Conservation (phyloP, 352 stramenopile species). For the Phytophthora nicotianae region DNA sequence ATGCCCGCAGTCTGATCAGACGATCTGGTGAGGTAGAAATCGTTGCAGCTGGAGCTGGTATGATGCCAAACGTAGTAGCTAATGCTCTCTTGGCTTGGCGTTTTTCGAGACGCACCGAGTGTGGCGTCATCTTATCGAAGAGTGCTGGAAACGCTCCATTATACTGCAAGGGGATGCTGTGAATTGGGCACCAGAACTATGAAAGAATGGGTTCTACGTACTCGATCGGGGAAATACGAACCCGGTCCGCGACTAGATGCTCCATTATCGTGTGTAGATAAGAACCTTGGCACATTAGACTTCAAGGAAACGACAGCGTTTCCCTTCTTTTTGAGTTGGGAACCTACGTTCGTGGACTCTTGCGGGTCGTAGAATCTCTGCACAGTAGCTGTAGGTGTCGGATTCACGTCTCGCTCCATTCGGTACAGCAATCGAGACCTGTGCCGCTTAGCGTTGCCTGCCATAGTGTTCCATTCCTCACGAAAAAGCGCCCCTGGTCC, state of each 20-base stretch:
- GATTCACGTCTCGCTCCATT: conserved; percentile 59
- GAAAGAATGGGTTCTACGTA: conserved; percentile 22
- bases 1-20: background rate
- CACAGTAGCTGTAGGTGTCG: conserved; percentile 43
- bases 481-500: conserved; percentile 48
- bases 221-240: conserved; percentile 51
- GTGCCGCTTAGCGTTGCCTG: conserved; percentile 28
- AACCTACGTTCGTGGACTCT: conserved; percentile 40
- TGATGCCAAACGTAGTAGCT: conserved; percentile 35
- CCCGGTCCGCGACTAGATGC: conserved; percentile 36
- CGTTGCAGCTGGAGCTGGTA: conserved; percentile 6
- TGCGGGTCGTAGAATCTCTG: conserved; percentile 55
- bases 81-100: conserved; percentile 31
- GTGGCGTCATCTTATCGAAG: conserved; percentile 43
- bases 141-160: conserved; percentile 53
- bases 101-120: conserved; percentile 28
- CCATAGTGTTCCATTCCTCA: conserved; percentile 53
- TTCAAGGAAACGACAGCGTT: conserved; percentile 47
- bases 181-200: background rate
- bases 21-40: background rate
- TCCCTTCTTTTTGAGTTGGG: conserved; percentile 34
- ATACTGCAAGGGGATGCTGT: conserved; percentile 33
- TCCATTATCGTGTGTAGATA: conserved; percentile 10
- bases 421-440: conserved; percentile 34
- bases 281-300: conserved; percentile 56